Percentiles rank a stretch among this genome's conserved stretches.
Evolutionary conservation across 2,329 filamentous ascomycete species (phyloP).

Genomic region (Apiospora marii): DNA sequence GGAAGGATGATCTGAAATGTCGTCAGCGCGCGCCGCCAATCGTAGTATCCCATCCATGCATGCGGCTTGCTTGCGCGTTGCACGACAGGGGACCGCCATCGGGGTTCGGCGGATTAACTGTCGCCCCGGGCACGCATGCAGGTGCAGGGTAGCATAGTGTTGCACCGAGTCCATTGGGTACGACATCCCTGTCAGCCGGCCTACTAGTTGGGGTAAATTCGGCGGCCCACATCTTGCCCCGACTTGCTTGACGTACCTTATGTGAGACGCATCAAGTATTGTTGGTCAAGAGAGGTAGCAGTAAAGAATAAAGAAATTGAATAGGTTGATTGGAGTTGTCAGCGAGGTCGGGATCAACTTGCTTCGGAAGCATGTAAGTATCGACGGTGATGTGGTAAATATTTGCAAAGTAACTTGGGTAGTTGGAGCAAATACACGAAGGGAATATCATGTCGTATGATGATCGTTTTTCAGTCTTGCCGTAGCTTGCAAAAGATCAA

Average conservation of each 20-base stretch:
- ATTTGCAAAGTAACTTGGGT: neutral
- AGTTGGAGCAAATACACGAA: neutral
- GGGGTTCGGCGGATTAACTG: constrained; percentile 5
- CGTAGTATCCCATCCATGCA: constrained; percentile 3
- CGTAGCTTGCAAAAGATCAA: neutral
- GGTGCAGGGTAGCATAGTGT: neutral
- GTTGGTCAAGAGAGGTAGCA: neutral
- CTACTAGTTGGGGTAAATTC: neutral
- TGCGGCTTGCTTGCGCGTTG: constrained; percentile 6
- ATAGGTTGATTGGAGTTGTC: neutral
- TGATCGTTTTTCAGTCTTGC: neutral
- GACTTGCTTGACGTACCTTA: neutral
- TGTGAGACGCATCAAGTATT: neutral
- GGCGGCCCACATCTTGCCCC: neutral
- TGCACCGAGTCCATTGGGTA: neutral
- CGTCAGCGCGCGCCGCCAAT: constrained; percentile 17
- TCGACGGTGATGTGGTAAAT: neutral
- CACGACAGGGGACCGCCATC: constrained; percentile 10
- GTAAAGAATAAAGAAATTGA: neutral
- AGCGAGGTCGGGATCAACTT: neutral
- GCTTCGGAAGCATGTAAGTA: neutral
- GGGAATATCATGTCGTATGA: neutral
- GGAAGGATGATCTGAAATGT: neutral
- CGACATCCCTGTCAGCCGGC: neutral
- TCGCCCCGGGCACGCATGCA: neutral